These are phyloP conservation scores for Closterium sp. DNA, from an alignment of 139 green algal species.

Conservation along the genomic window DNA sequence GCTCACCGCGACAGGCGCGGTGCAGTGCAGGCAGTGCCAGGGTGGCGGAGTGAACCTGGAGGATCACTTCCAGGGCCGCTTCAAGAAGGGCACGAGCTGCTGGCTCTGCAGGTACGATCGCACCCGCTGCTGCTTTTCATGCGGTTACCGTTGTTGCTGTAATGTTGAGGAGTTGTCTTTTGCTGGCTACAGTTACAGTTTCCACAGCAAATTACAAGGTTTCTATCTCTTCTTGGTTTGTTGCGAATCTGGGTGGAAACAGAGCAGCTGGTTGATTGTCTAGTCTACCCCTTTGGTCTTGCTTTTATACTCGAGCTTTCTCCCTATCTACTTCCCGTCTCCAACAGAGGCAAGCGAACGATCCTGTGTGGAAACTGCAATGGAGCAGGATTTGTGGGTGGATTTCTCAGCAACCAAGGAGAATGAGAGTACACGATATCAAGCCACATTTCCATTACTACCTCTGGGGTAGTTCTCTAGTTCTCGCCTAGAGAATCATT, in stretches of 20 bases:
- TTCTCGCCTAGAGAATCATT: no score
- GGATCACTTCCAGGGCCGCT: slow-evolving; percentile 51
- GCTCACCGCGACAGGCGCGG: slow-evolving; percentile 16
- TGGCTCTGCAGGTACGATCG: slow-evolving; percentile 48
- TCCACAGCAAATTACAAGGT: no score
- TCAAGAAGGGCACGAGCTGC: slow-evolving; percentile 44
- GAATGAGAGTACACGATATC: not conserved
- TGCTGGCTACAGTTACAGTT: not conserved
- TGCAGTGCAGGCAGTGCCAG: slow-evolving; percentile 45
- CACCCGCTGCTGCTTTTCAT: not conserved
- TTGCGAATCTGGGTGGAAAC: no score
- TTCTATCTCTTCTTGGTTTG: no score
- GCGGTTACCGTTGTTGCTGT: not conserved
- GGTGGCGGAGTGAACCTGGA: slow-evolving; percentile 45
- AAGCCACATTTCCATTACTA: not conserved
- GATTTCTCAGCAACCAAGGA: slow-evolving; percentile 45
- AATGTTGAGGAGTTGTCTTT: no score
- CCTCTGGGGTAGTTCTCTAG: not conserved
- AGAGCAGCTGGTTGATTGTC: no score
- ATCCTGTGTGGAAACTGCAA: slow-evolving; percentile 53
- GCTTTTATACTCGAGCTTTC: not conserved
- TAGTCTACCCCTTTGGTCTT: no score
- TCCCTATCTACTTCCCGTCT: not conserved
- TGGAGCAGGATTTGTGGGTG: slow-evolving; percentile 49
- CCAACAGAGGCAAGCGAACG: slow-evolving; percentile 32